Percentiles rank a stretch among this genome's conserved stretches.
phyloP scores from a whole-genome alignment of 73 alveolate species.

The Paramecium sexaurelia region DNA sequence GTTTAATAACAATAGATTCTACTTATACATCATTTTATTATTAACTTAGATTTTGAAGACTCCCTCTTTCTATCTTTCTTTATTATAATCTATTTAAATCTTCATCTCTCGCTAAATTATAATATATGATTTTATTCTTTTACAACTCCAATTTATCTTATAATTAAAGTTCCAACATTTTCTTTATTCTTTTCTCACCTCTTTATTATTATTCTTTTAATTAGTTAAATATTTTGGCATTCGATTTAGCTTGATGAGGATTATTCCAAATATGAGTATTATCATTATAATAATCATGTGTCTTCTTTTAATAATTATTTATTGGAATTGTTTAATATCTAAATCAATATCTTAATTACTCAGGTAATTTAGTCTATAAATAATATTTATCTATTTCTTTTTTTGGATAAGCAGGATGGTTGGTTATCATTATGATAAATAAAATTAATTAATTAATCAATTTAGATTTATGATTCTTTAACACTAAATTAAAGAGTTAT shows the following conservation, averaged over 20 bases:
- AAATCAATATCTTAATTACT: background rate
- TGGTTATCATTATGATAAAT: slow-evolving; percentile 4
- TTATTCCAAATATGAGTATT: slow-evolving; percentile 55
- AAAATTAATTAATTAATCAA: slow-evolving; percentile 5
- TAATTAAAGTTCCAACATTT: background rate
- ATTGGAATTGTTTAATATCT: slow-evolving; percentile 47
- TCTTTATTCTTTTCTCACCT: slow-evolving; percentile 31
- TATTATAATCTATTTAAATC: slow-evolving; percentile 7
- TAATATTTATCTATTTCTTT: slow-evolving; percentile 39
- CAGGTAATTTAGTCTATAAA: slow-evolving; percentile 25
- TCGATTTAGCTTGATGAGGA: slow-evolving; percentile 27
- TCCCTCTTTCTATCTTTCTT: slow-evolving; percentile 43
- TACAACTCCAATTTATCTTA: background rate
- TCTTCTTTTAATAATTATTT: background rate
- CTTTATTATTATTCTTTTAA: background rate
- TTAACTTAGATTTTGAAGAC: background rate
- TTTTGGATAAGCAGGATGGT: background rate
- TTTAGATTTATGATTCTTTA: background rate
- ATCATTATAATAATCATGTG: slow-evolving; percentile 46
- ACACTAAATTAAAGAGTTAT: background rate
- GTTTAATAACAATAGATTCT: background rate
- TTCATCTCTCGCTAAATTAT: slow-evolving; percentile 9
- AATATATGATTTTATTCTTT: background rate
- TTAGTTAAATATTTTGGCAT: background rate
- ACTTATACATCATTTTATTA: background rate